Evolutionary conservation across 1,284 basidiomycete genomes (phyloP).

Genomic region (Mycena citricolor): DNA sequence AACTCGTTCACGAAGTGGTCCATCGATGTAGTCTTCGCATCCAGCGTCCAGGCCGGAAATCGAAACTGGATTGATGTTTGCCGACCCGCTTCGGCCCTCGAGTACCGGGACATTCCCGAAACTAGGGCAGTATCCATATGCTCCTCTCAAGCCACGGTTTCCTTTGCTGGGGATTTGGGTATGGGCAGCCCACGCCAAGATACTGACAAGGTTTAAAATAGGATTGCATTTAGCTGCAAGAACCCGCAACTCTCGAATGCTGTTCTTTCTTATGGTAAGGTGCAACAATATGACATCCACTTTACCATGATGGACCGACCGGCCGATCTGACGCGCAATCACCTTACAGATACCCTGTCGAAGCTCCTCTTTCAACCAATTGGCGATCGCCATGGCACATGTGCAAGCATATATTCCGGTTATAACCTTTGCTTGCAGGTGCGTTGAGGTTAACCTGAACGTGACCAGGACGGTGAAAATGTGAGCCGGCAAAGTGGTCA

Average conservation of each 20-base stretch:
- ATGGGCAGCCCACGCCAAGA: slow-evolving; percentile 37
- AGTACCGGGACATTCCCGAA: too few species aligned
- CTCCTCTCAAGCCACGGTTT: too few species aligned
- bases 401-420: slow-evolving; percentile 41
- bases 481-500: too few species aligned
- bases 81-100: too few species aligned
- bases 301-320: slow-evolving; percentile 1
- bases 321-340: slow-evolving; percentile 28
- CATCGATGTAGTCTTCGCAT: too few species aligned
- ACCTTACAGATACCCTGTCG: slow-evolving; percentile 47
- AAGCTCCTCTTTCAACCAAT: slow-evolving; percentile 48
- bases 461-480: slow-evolving; percentile 46
- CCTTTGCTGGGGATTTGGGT: slow-evolving; percentile 26
- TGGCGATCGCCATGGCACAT: slow-evolving; percentile 51
- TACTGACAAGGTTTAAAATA: slow-evolving; percentile 23
- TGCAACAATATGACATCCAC: slow-evolving; percentile 53
- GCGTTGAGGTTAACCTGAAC: slow-evolving; percentile 40
- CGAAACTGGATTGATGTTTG: too few species aligned
- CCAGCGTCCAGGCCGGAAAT: too few species aligned
- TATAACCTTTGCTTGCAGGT: slow-evolving; percentile 42
- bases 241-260: slow-evolving; percentile 34
- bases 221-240: background rate
- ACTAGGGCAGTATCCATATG: too few species aligned
- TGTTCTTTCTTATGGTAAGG: slow-evolving; percentile 41
- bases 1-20: slow-evolving; percentile 14